These are phyloP conservation scores for Eimeria praecox DNA, from an alignment of 169 alveolate species.

Conservation along the genomic window DNA sequence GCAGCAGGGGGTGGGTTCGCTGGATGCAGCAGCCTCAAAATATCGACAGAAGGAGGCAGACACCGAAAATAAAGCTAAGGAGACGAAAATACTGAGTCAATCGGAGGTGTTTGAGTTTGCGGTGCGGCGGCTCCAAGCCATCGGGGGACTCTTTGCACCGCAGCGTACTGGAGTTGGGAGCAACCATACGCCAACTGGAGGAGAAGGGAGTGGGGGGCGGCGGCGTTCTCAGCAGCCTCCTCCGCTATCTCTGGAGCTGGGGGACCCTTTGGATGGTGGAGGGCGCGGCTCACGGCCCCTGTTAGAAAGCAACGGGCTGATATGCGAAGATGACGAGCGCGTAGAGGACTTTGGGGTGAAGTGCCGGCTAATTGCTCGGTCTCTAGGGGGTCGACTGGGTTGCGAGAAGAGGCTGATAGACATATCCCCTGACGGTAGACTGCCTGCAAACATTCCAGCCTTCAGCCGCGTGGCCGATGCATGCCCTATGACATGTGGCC, in stretches of 20 bases:
- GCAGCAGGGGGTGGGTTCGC: neutral
- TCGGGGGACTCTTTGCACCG: neutral
- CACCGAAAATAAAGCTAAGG: neutral
- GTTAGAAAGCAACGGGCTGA: conserved; percentile 81
- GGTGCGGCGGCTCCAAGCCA: conserved; percentile 69
- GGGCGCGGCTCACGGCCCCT: conserved; percentile 11
- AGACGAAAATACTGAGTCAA: conserved; percentile 17
- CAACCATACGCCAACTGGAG: neutral
- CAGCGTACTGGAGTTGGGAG: neutral
- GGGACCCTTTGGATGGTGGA: conserved; percentile 25
- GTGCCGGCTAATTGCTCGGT: conserved; percentile 85
- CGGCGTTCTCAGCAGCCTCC: conserved; percentile 14
- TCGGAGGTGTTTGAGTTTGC: conserved; percentile 72
- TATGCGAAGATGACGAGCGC: conserved; percentile 85
- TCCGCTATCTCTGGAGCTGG: conserved; percentile 27
- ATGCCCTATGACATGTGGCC: conserved; percentile 86
- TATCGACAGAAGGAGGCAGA: neutral
- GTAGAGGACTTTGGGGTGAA: conserved; percentile 86
- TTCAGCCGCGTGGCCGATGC: conserved; percentile 88
- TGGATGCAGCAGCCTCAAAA: neutral
- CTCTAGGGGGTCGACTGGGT: conserved; percentile 85
- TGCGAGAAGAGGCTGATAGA: conserved; percentile 84
- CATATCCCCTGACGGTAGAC: conserved; percentile 83
- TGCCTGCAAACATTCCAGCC: conserved; percentile 79
- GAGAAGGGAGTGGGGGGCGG: conserved; percentile 36